These are phyloP conservation scores for Aspergillaceae sp. DNA, from an alignment of 2,329 filamentous ascomycete species.

Conservation along the genomic window DNA sequence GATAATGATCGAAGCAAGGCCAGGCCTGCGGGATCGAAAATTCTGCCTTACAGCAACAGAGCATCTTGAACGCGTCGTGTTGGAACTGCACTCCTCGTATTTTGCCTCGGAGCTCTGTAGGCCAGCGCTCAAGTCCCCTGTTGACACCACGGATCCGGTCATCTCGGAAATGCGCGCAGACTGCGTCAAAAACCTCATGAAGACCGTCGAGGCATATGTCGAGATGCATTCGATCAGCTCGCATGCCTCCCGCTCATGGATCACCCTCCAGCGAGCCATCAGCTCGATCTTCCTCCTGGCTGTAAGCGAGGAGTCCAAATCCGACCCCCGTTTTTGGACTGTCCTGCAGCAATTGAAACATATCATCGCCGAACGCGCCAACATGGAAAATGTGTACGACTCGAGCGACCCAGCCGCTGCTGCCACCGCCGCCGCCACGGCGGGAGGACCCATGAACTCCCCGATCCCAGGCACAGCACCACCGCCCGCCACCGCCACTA, in stretches of 20 bases:
- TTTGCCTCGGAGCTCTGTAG: constrained; percentile 55
- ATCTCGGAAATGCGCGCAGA: constrained; percentile 39
- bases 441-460: constrained; percentile 8
- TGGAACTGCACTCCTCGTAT: constrained; percentile 56
- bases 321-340: constrained; percentile 30
- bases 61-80: constrained; percentile 51
- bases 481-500: background rate
- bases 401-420: constrained; percentile 8
- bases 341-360: constrained; percentile 35
- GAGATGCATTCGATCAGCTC: constrained; percentile 42
- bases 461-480: constrained; percentile 10
- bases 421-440: constrained; percentile 6
- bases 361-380: constrained; percentile 38
- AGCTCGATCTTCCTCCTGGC: constrained; percentile 41
- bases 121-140: constrained; percentile 48
- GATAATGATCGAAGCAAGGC: constrained; percentile 50
- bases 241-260: constrained; percentile 40
- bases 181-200: constrained; percentile 49
- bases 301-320: constrained; percentile 38
- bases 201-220: constrained; percentile 52
- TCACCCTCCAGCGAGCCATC: constrained; percentile 39
- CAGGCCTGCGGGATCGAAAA: constrained; percentile 47
- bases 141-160: constrained; percentile 35
- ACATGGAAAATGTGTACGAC: constrained; percentile 24
- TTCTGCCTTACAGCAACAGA: constrained; percentile 37